Evolutionary conservation across 164 flowering plant species (phyloP).

Genomic region (Berberis vulgaris): DNA sequence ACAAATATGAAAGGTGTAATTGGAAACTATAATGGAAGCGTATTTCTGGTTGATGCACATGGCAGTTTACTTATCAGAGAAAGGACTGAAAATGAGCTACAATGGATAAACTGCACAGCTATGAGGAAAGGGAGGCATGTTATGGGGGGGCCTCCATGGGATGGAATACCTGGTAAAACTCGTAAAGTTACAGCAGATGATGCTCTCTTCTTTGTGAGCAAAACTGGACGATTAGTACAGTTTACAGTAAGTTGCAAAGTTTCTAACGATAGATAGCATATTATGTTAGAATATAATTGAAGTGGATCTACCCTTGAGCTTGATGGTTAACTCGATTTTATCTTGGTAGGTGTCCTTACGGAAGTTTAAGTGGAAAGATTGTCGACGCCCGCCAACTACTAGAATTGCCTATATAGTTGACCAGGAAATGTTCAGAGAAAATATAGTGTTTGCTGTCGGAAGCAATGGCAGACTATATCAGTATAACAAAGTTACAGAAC

Average conservation of each 20-base stretch:
- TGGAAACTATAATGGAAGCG: conserved; percentile 74
- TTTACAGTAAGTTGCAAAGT: conserved; percentile 48
- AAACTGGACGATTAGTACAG: conserved; percentile 58
- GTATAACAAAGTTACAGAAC: conserved; percentile 69
- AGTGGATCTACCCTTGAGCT: no score
- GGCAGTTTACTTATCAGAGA: conserved; percentile 66
- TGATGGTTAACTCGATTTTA: no score
- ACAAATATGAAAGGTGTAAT: conserved; percentile 52
- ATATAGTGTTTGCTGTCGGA: conserved; percentile 65
- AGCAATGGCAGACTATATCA: conserved; percentile 69
- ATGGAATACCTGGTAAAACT: conserved; percentile 34
- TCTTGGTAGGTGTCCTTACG: conserved; percentile 47
- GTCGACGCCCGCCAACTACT: conserved; percentile 46
- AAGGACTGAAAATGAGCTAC: conserved; percentile 40
- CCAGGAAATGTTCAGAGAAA: conserved; percentile 60
- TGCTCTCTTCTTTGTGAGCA: conserved; percentile 72
- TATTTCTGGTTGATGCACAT: conserved; percentile 50
- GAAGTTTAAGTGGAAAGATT: conserved; percentile 82
- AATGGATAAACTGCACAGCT: conserved; percentile 77
- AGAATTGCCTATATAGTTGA: conserved; percentile 65
- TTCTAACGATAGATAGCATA: no score
- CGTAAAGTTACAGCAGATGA: conserved; percentile 41
- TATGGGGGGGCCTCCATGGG: conserved; percentile 77
- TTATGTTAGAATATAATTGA: no score
- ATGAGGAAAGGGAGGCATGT: conserved; percentile 61